Conservation (phyloP, 345 rosid species). For the Salix exigua region DNA sequence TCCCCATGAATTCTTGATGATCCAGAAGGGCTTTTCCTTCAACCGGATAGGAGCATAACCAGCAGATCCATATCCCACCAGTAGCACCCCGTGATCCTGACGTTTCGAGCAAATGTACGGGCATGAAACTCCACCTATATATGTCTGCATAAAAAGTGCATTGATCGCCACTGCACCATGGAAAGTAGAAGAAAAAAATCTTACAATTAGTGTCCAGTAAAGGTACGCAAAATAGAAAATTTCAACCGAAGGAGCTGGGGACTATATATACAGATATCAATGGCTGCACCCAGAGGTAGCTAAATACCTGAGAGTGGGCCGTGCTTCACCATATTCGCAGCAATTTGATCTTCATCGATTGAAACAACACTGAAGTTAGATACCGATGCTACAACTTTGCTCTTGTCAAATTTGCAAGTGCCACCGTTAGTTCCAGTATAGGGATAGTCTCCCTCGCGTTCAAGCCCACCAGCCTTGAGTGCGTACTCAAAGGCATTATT, state of each 20-base stretch:
- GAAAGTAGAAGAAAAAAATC: not conserved
- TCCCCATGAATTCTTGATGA: conserved; percentile 93
- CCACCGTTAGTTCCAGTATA: conserved; percentile 63
- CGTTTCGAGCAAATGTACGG: conserved; percentile 77
- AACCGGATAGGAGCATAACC: conserved; percentile 74
- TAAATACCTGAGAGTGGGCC: conserved; percentile 87
- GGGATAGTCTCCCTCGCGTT: conserved; percentile 84
- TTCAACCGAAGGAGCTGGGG: not conserved
- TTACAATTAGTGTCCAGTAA: not conserved
- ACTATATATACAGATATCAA: not conserved
- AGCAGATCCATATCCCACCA: conserved; percentile 81
- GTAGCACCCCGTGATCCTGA: conserved; percentile 78
- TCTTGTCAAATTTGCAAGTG: conserved; percentile 70
- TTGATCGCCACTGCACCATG: conserved; percentile 70
- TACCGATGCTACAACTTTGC: conserved; percentile 74
- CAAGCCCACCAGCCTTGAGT: conserved; percentile 77
- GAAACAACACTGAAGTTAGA: conserved; percentile 86
- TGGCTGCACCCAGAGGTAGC: not conserved
- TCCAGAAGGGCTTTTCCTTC: conserved; percentile 90
- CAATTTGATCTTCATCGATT: conserved; percentile 78
- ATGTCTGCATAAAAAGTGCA: conserved; percentile 89
- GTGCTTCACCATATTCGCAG: conserved; percentile 78
- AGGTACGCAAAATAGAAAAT: not conserved
- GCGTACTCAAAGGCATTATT: conserved; percentile 80
- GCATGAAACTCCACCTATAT: conserved; percentile 85